phyloP scores from a whole-genome alignment of 257 asterid genomes.

The Pogostemon cablin region DNA sequence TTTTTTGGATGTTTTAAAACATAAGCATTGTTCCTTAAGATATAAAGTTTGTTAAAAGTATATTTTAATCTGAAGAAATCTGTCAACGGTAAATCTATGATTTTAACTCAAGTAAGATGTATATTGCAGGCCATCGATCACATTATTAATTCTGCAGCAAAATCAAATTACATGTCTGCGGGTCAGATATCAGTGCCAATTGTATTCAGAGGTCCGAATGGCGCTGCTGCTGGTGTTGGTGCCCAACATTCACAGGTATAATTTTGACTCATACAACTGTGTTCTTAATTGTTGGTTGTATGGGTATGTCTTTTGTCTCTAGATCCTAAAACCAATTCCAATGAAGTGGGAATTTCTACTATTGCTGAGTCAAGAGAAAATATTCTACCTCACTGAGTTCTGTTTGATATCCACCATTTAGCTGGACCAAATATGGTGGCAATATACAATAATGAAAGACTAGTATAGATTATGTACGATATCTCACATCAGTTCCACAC shows the following conservation, averaged over 20 bases:
- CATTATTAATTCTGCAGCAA: constrained; percentile 91
- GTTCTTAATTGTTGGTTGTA: constrained; percentile 13
- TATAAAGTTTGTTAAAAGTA: constrained; percentile 1
- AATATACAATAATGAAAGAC: no score
- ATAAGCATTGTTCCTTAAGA: constrained; percentile 15
- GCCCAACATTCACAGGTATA: constrained; percentile 94
- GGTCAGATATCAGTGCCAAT: constrained; percentile 86
- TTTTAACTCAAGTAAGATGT: constrained; percentile 12
- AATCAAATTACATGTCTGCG: constrained; percentile 86
- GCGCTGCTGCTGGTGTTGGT: constrained; percentile 96
- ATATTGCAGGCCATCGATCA: constrained; percentile 83
- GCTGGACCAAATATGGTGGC: constrained; percentile 6
- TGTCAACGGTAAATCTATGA: neutral
- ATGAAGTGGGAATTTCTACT: constrained; percentile 11
- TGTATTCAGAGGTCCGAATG: constrained; percentile 93
- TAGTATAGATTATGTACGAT: no score
- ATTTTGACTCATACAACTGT: neutral
- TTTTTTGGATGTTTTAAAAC: constrained; percentile 26
- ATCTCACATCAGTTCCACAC: no score
- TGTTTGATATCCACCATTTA: neutral
- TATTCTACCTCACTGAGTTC: neutral
- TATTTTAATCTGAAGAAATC: neutral
- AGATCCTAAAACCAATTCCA: neutral
- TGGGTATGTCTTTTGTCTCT: neutral
- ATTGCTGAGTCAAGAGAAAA: constrained; percentile 16